A percentile compares a stretch with the other conserved stretches of the same genome.
Conservation (phyloP, 2,329 filamentous ascomycete species). For the Xylariaceae sp. region DNA sequence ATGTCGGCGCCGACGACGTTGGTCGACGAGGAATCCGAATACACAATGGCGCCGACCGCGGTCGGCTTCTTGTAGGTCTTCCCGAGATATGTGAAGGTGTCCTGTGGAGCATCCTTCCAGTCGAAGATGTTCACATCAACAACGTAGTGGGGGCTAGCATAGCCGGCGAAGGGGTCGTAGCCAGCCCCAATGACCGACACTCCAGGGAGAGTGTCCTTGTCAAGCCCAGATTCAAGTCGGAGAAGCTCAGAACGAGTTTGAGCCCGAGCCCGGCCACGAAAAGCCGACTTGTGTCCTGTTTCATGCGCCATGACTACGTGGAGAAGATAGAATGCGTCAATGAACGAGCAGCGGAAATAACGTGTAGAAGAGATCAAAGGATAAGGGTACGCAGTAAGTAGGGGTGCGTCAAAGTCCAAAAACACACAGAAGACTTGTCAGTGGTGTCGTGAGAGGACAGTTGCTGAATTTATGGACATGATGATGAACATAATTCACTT, state of each 20-base stretch:
- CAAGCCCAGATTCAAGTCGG: neutral
- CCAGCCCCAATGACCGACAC: neutral
- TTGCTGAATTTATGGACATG: neutral
- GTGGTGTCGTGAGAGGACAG: neutral
- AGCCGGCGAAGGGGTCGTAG: constrained; percentile 3
- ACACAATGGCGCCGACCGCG: neutral
- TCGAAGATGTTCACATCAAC: constrained; percentile 1
- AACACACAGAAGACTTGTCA: neutral
- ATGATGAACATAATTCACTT: neutral
- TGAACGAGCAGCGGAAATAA: neutral
- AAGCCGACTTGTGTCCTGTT: neutral
- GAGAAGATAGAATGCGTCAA: neutral
- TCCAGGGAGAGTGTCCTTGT: neutral
- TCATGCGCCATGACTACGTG: neutral
- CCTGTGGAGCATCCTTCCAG: neutral
- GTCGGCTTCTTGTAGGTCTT: constrained; percentile 1
- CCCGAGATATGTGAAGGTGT: neutral
- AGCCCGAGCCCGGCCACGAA: neutral
- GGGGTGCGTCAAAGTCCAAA: neutral
- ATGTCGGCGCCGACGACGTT: neutral
- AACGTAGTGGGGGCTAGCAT: constrained; percentile 1
- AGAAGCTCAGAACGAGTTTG: neutral
- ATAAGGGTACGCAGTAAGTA: neutral
- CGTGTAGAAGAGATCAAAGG: neutral
- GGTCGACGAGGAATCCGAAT: constrained; percentile 1